Base-by-base conservation (phyloP, 306 rosid species). In the Lathyrus aphaca region DNA sequence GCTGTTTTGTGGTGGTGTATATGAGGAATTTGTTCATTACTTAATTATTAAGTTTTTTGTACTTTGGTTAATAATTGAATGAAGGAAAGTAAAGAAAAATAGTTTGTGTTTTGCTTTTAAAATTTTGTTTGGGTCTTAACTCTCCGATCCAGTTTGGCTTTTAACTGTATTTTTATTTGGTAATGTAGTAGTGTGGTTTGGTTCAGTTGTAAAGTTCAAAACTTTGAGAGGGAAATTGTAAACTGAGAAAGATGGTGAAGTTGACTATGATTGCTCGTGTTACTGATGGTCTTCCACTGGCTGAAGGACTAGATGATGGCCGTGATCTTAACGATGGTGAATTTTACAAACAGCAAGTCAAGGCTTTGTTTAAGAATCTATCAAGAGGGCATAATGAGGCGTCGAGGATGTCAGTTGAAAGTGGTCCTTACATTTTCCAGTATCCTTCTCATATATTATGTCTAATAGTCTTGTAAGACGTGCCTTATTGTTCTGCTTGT, bases 261-360 rank as follows among this genome's bases (percentile, higher is more conserved):
- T 79, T 94, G 87, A 94, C 96, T 3, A 81, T 88, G 96, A 88
- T 94, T 81, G 98, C 98, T 38, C 98, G 98, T 56, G 89, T 90
- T 71, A 94, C 91, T 58, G 98, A 90, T 39, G 98, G 97, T 68
- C 98, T 94, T 84, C 92, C 91, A 10, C 80, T 88, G 25, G 96
- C 84, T 65, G 98, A 94, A 79, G 98, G 98, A 75, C 77, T 94
- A 74, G 97, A 94, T 80, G 96, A 94, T 71, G 88, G 89, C 7
- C 95, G 96, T 39, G 97, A 88, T 85, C 40, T 94, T 53, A 80
- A 74, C 72, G 97, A 94, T 68, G 76, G 81, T 1, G 96, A 94
- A 37, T 84, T 81, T 73, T 94, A 85, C 79, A 94, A 90, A 81
- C 96, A 90, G 75, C 98, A 94, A 89, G 96, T 85, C 74, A 94